Percentiles rank a stretch among this genome's conserved stretches.
These are phyloP conservation scores for Trifolium fragiferum DNA, from an alignment of 306 rosid species.

Conservation along the genomic window DNA sequence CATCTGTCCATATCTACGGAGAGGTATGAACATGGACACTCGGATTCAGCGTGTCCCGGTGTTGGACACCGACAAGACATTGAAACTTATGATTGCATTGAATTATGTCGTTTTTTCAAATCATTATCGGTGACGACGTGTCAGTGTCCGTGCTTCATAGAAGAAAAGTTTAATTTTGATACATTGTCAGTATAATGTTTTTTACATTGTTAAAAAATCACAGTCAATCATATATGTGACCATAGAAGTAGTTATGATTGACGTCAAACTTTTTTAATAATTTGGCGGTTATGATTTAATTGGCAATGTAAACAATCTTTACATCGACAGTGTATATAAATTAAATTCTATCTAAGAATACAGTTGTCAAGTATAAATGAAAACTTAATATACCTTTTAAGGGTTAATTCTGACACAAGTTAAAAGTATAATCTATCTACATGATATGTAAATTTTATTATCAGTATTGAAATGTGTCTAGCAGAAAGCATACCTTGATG, in stretches of 20 bases:
- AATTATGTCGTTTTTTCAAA: too few relatives aligned
- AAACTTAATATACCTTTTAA: not conserved
- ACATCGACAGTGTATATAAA: not conserved
- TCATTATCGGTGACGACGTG: too few relatives aligned
- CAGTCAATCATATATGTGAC: not conserved
- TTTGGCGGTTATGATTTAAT: not conserved
- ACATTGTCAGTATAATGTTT: too few relatives aligned
- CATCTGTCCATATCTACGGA: not conserved
- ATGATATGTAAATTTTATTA: conserved; percentile 13
- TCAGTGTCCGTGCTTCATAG: too few relatives aligned
- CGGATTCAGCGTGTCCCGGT: too few relatives aligned
- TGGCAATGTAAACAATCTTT: not conserved
- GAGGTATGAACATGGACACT: too few relatives aligned
- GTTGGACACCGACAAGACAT: too few relatives aligned
- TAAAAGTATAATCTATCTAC: conserved; percentile 1
- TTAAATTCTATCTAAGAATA: too few relatives aligned
- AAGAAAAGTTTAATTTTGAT: not conserved
- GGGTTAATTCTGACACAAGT: conserved; percentile 10
- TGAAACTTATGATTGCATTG: too few relatives aligned
- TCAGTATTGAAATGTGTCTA: conserved; percentile 20
- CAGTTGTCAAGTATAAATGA: too few relatives aligned
- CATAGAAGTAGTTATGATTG: not conserved
- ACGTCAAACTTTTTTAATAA: too few relatives aligned
- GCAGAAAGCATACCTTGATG: conserved; percentile 56
- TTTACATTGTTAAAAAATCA: not conserved